Base-by-base conservation (phyloP, 2,329 filamentous ascomycete genomes). In the Claviceps humidiphila region DNA sequence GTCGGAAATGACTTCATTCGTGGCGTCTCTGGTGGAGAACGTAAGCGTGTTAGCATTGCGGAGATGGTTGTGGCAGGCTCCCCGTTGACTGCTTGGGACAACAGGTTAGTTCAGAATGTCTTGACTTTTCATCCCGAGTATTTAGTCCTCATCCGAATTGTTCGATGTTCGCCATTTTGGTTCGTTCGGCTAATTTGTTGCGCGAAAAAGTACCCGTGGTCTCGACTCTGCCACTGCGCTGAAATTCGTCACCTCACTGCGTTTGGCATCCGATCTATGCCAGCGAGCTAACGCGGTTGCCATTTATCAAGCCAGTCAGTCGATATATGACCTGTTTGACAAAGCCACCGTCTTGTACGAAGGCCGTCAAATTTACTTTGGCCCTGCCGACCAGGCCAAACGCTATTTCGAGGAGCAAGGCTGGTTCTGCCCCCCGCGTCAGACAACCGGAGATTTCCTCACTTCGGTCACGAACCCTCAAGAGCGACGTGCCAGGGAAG, bases 1-100 rank as follows among this genome's bases (percentile, higher is more conserved):
- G 83, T 90, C 13, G 87, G 87, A 7, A 81, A 88, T 54, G 84
- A 88, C 58, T 80, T 85, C 44, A 74, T 89, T 11, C 80, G 84
- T 1, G 87, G 87, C 48, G 77, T 87, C 0, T 82, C 77, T 7
- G 84, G 84, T 26, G 84, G 84, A 40, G 84, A 87, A 64, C 74
- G 82, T 52, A 90, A 93, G 70, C 81, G 89, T 63, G 87, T 94
- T 5, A 86, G 82, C 45, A 89, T 93, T 55, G 86, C 85, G 1
- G 87, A 93, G 66, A 87, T 87, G 58, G 76, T 84, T 54, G 71
- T 89, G 11, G 82, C 82, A 16, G 71, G 74, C 38, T 77, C 79
- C 0, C 76, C 76, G 0, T 65, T 81, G 42, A 64, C 60, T 5
- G 69, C 67, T 0, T 93, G 87, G 87, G 88, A 85, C 55, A 88